A percentile compares a stretch with the other conserved stretches of the same genome.
Conservation (phyloP, 2,329 filamentous ascomycete species). For the Pestalotiopsis sp. region DNA sequence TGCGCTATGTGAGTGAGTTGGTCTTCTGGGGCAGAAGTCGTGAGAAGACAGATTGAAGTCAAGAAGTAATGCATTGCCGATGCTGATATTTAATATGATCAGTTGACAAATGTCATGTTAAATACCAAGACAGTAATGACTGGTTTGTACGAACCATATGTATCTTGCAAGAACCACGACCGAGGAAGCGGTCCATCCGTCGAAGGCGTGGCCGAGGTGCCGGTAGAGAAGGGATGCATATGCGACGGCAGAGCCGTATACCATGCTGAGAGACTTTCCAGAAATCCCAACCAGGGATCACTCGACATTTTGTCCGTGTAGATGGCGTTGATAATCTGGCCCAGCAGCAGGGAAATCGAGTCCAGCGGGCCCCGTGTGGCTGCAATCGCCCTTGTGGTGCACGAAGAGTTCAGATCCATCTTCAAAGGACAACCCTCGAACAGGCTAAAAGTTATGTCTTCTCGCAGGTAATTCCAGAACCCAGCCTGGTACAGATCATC, state of each 20-base stretch:
- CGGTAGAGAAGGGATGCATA: constrained; percentile 19
- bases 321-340: constrained; percentile 42
- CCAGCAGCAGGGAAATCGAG: constrained; percentile 43
- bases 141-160: constrained; percentile 38
- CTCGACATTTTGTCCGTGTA: constrained; percentile 25
- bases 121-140: not conserved
- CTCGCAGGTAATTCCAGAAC: constrained; percentile 54
- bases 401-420: constrained; percentile 35
- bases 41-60: constrained; percentile 36
- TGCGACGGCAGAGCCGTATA: constrained; percentile 29
- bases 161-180: constrained; percentile 42
- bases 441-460: constrained; percentile 57
- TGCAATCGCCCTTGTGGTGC: constrained; percentile 12
- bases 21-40: constrained; percentile 15
- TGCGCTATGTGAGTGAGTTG: not conserved
- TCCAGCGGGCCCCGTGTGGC: constrained; percentile 40
- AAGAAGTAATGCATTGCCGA: constrained; percentile 46
- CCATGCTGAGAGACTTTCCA: constrained; percentile 33
- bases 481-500: constrained; percentile 40
- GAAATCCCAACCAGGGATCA: constrained; percentile 23
- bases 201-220: not conserved
- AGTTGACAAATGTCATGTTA: not conserved
- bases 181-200: constrained; percentile 32
- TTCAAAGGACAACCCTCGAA: constrained; percentile 44
- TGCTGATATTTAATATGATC: constrained; percentile 29